These are phyloP conservation scores for Pythium monospermum DNA, from an alignment of 352 stramenopile genomes.

Conservation along the genomic window DNA sequence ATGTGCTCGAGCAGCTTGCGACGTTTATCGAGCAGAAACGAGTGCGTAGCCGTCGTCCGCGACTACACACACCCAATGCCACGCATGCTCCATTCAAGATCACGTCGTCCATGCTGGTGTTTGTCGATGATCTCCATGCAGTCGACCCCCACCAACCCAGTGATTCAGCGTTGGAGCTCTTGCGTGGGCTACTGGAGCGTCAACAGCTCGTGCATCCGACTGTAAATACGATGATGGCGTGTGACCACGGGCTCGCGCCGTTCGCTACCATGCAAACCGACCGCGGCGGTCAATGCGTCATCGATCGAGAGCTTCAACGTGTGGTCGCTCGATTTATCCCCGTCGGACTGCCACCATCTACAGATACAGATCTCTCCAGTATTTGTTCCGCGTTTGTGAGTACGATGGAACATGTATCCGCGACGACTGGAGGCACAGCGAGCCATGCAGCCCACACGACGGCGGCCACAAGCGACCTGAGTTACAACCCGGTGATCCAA, in stretches of 20 bases:
- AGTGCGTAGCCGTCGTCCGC: background rate
- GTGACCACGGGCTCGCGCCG: slow-evolving; percentile 5
- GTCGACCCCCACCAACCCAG: slow-evolving; percentile 16
- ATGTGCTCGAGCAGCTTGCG: slow-evolving; percentile 19
- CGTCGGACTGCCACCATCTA: slow-evolving; percentile 25
- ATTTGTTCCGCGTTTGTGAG: slow-evolving; percentile 39
- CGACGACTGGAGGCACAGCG: background rate
- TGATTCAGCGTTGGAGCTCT: slow-evolving; percentile 38
- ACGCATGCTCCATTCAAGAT: background rate
- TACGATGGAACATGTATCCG: background rate
- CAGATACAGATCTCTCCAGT: slow-evolving; percentile 41
- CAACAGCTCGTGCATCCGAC: slow-evolving; percentile 33
- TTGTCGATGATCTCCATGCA: slow-evolving; percentile 63
- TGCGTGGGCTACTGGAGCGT: slow-evolving; percentile 43
- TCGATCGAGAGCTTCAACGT: slow-evolving; percentile 18
- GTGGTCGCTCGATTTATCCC: slow-evolving; percentile 32
- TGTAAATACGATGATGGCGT: slow-evolving; percentile 26
- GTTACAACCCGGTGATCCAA: slow-evolving; percentile 15
- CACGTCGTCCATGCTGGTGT: slow-evolving; percentile 27
- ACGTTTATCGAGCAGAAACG: slow-evolving; percentile 16
- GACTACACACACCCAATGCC: background rate
- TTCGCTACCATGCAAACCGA: slow-evolving; percentile 27
- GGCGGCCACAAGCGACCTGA: slow-evolving; percentile 1
- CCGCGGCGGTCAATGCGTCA: background rate
- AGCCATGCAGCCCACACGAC: too few species aligned